Evolutionary conservation across 2,329 filamentous ascomycete genomes (phyloP), one percentile per base, ranked within the genome.

Genomic region (Acephala macrosclerotiorum): DNA sequence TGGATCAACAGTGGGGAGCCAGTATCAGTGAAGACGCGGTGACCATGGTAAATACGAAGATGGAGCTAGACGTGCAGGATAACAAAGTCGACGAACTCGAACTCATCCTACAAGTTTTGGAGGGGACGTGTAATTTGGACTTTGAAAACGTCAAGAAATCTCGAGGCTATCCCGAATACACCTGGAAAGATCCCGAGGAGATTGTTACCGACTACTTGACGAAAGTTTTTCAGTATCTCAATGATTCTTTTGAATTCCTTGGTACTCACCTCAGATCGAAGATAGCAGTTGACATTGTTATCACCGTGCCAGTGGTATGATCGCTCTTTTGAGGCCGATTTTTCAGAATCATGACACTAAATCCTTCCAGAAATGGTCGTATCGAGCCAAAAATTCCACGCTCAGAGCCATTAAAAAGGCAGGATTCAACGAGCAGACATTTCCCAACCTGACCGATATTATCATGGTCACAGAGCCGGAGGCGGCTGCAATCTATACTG

Each of bases 41-140:
- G 1, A 60, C 73, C 8, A 75, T 76, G 73, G 68, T 75, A 1
- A 68, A 76, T 56, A 76, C 74, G 0, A 76, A 76, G 42, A 64
- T 76, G 11, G 70, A 75, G 59, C 66, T 76, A 11, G 73, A 73
- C 16, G 60, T 71, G 12, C 56, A 58, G n/a, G 68, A 73, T 33
- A 55, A 66, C 22, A 66, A 62, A 2, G 51, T 63, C 7, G 71
- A 70, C 3, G 75, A 76, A 57, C 67, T 76, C 1, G 73, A 75
- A 12, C 59, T 74, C 42, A 73, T 72, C 16, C 20, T 75, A 2
- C 68, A 74, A 40, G 62, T 66, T 5, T 58, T 76, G 36, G 71
- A 76, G 29, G 74, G 74, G 2, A 76, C 72, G 68, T 65, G 66
- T 33, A 69, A 75, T 55, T 67, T 76, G 4, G 60, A 68, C 40